Conservation (phyloP, 495 filamentous ascomycete species). For the Paragyromitra xinjiangensis region DNA sequence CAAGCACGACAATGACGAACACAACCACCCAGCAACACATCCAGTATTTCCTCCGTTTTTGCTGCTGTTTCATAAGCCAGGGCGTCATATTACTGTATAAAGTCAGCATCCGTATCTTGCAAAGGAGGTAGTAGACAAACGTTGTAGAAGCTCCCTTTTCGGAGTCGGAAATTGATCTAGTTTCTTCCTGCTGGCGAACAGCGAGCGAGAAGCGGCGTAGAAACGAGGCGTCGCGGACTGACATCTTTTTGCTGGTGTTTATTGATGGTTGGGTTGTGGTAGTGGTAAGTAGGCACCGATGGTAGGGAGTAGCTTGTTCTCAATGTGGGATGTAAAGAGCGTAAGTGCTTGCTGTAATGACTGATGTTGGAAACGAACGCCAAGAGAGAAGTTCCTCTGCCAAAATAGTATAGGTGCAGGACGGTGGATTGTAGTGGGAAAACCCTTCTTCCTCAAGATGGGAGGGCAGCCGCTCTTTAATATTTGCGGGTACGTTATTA, state of each 20-base stretch:
- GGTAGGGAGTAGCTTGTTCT: neutral
- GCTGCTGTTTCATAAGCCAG: conserved; percentile 32
- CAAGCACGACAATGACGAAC: conserved; percentile 11
- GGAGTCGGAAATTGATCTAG: neutral
- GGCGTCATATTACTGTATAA: conserved; percentile 3
- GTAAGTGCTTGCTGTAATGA: neutral
- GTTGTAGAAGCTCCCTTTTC: conserved; percentile 17
- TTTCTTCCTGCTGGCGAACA: conserved; percentile 12
- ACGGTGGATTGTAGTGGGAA: neutral
- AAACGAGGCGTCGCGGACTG: conserved; percentile 14
- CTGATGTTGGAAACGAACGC: neutral
- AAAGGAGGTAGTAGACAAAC: neutral
- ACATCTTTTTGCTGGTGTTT: conserved; percentile 6
- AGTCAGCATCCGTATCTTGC: neutral
- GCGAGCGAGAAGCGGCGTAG: conserved; percentile 28
- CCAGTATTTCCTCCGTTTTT: conserved; percentile 34
- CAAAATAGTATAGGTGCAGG: conserved; percentile 4
- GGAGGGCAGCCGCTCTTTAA: conserved; percentile 12
- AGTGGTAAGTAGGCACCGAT: neutral
- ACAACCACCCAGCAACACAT: conserved; percentile 37
- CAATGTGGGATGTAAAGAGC: neutral
- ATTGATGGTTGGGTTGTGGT: neutral
- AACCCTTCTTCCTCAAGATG: neutral
- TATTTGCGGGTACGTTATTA: neutral
- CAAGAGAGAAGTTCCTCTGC: conserved; percentile 2